Base-by-base conservation (phyloP, 202 grass and related monocot species). In the Dendrocalamus latiflorus region DNA sequence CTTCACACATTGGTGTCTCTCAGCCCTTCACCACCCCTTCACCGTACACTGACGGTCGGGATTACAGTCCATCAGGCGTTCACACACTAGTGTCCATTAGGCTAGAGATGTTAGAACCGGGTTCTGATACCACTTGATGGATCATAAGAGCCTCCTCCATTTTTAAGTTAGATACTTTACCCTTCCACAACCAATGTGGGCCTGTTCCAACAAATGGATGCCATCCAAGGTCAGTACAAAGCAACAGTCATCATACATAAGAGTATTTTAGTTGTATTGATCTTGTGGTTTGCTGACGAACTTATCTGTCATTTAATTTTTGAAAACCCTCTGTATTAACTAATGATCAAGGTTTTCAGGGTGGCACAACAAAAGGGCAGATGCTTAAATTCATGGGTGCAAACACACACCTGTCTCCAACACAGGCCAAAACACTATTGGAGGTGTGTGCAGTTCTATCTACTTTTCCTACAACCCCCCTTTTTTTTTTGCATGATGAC, bases 381-480 rank as follows among this genome's bases (percentile, higher is more conserved):
- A 89, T 95, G 86, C 87, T 98, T 65, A 98, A 98, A 88, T 98
- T 95, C 75, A 98, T 98, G 93, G 95, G 95, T 45, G 89, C 95
- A 75, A 91, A 95, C 77, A 86, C 84, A 30, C 81, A 89, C 72
- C 53, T 98, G 54, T 95, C 95, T 83, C 87, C 89, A 70, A 66
- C 72, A 68, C 95, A 98, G 53, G 91, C 89, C 49, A 98, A 95
- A 86, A 85, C 43, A 80, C 73, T 98, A 73, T 48, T 98, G 69
- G 93, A 98, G 93, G 95, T 98, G 60, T 34, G 51, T 65, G 49
- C 26, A 60, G 8, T 65, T 89, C 21, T 67, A 36, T 63, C 12
- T 58, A 71, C 17, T 81, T 83, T 83, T 66, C 53, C n/a, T 72
- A 62, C 30, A 30, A 30, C 30, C 30, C 28, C 28, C 75, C 8